Conservation (phyloP, 257 asterid genomes). For the Ilex asprella region DNA sequence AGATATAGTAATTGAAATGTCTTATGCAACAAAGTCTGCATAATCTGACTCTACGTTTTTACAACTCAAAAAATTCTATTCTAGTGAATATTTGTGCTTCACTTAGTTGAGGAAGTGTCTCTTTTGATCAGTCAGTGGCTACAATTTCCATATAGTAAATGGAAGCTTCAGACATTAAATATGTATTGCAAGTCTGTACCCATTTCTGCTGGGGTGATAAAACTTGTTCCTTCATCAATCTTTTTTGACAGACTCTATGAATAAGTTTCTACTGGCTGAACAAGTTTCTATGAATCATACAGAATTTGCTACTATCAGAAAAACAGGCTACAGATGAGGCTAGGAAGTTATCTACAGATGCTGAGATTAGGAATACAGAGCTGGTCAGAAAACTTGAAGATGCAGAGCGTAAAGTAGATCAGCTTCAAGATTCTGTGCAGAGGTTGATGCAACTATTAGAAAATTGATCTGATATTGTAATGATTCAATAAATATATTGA, state of each 20-base stretch:
- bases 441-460: conserved; percentile 36
- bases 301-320: conserved; percentile 74
- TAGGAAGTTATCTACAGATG: conserved; percentile 47
- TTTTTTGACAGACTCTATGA: no score
- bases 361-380: conserved; percentile 55
- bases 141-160: background rate
- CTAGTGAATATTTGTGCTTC: background rate
- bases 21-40: background rate
- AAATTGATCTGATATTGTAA: no score
- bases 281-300: conserved; percentile 17
- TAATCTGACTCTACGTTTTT: background rate
- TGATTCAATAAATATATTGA: no score
- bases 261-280: conserved; percentile 8
- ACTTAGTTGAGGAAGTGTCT: background rate
- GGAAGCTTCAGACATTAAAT: no score
- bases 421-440: conserved; percentile 78
- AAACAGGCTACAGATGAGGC: conserved; percentile 66
- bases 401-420: conserved; percentile 64
- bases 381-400: conserved; percentile 59
- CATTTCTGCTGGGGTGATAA: no score
- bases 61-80: background rate
- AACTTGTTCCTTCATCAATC: no score
- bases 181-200: no score
- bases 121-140: background rate
- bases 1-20: background rate